phyloP scores from a whole-genome alignment of 148 eudicot species.

The Linanthus parryae region DNA sequence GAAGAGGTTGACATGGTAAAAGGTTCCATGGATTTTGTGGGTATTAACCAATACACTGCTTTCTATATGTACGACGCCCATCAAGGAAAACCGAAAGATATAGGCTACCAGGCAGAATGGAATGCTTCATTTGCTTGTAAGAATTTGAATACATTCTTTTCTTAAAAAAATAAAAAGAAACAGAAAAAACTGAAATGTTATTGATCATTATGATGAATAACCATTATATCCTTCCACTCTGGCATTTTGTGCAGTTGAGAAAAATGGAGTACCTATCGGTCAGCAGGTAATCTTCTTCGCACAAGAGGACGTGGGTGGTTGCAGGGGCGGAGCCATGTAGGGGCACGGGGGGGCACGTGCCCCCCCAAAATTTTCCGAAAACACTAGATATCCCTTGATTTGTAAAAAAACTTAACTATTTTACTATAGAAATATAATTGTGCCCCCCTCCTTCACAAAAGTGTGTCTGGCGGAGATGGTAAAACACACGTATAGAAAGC shows the following conservation, averaged over 20 bases:
- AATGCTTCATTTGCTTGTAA: constrained; percentile 76
- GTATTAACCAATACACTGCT: constrained; percentile 87
- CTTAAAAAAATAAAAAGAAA: too few species aligned
- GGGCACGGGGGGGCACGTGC: too few species aligned
- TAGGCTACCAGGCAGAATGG: constrained; percentile 86
- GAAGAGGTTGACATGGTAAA: constrained; percentile 70
- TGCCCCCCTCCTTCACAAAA: too few species aligned
- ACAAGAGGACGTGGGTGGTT: too few species aligned
- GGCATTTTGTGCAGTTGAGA: constrained; percentile 36
- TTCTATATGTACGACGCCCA: constrained; percentile 55
- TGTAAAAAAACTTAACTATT: too few species aligned
- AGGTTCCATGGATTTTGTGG: constrained; percentile 80
- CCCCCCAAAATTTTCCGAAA: too few species aligned
- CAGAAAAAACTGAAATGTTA: neutral
- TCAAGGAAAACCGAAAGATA: constrained; percentile 22
- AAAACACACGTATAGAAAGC: too few species aligned
- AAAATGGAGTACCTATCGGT: constrained; percentile 78
- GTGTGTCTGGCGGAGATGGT: too few species aligned
- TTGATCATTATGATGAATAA: neutral
- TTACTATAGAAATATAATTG: too few species aligned
- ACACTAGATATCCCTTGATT: too few species aligned
- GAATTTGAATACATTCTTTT: too few species aligned
- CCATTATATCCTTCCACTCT: neutral
- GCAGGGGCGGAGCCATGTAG: too few species aligned
- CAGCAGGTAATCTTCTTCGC: constrained; percentile 52